A percentile compares a stretch with the other conserved stretches of the same genome.
phyloP scores from a whole-genome alignment of 1,284 basidiomycete species.

The Uromyces viciae-fabae region DNA sequence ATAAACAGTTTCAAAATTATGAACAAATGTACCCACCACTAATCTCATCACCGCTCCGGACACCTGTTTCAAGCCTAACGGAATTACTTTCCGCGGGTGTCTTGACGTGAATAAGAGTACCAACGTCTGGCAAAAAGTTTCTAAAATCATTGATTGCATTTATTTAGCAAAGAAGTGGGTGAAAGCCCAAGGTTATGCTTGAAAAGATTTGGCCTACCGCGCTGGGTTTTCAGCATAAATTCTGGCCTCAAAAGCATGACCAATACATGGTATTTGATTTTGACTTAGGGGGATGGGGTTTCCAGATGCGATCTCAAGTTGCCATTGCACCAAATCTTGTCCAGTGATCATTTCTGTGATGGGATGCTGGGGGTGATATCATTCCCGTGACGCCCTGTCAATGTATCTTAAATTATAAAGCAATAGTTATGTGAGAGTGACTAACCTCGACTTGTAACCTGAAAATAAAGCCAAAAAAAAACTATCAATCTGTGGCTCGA shows the following conservation, averaged over 20 bases:
- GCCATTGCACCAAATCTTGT: conserved; percentile 89
- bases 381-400: no score
- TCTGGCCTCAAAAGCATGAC: conserved; percentile 91
- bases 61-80: conserved; percentile 85
- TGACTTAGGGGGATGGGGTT: conserved; percentile 76
- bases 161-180: background rate
- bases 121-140: conserved; percentile 86
- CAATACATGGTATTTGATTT: conserved; percentile 72
- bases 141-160: conserved; percentile 44
- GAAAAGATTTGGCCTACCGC: conserved; percentile 57
- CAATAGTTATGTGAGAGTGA: background rate
- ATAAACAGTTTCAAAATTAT: no score
- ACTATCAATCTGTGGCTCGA: background rate
- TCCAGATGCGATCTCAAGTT: conserved; percentile 82
- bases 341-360: conserved; percentile 94
- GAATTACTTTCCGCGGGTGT: conserved; percentile 62
- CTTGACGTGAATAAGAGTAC: conserved; percentile 69
- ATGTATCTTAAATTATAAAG: background rate
- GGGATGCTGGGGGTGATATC: conserved; percentile 63
- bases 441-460: conserved; percentile 62
- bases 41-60: conserved; percentile 77
- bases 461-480: background rate
- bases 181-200: background rate
- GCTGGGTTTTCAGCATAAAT: conserved; percentile 95
- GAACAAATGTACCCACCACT: conserved; percentile 66